phyloP scores from a whole-genome alignment of 768 basidiomycete genomes.

The Cyclocybe aegerita region DNA sequence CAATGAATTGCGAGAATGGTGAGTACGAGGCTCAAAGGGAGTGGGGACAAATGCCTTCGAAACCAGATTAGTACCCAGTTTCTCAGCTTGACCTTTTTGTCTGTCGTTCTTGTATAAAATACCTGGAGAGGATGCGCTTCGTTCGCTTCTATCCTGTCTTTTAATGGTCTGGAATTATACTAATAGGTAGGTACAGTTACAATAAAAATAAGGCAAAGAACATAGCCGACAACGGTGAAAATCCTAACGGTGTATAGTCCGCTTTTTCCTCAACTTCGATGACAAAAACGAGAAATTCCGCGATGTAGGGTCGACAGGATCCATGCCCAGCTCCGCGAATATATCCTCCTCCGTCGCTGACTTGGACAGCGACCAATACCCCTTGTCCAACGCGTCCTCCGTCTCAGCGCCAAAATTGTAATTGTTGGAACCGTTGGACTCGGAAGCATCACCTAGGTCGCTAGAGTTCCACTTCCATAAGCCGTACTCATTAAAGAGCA shows the following conservation, averaged over 20 bases:
- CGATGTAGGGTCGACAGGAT: slow-evolving; percentile 18
- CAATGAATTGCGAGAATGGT: too few species aligned
- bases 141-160: too few species aligned
- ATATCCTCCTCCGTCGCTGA: slow-evolving; percentile 45
- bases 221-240: not conserved
- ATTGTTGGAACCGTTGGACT: not conserved
- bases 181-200: too few species aligned
- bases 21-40: too few species aligned
- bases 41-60: too few species aligned
- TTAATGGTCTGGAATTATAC: too few species aligned
- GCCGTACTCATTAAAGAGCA: slow-evolving; percentile 61
- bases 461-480: slow-evolving; percentile 56
- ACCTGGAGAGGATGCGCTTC: too few species aligned
- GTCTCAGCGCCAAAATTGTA: not conserved
- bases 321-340: slow-evolving; percentile 41
- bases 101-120: too few species aligned
- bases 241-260: not conserved
- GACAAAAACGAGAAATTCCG: slow-evolving; percentile 21
- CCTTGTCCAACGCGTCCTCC: slow-evolving; percentile 15
- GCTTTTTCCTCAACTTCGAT: not conserved
- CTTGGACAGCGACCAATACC: slow-evolving; percentile 48
- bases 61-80: too few species aligned
- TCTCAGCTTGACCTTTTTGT: too few species aligned
- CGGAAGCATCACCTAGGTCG: not conserved
- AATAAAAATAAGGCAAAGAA: too few species aligned